Conservation (phyloP, 805 yeast genomes). For the Kazachstania psychrophila region DNA sequence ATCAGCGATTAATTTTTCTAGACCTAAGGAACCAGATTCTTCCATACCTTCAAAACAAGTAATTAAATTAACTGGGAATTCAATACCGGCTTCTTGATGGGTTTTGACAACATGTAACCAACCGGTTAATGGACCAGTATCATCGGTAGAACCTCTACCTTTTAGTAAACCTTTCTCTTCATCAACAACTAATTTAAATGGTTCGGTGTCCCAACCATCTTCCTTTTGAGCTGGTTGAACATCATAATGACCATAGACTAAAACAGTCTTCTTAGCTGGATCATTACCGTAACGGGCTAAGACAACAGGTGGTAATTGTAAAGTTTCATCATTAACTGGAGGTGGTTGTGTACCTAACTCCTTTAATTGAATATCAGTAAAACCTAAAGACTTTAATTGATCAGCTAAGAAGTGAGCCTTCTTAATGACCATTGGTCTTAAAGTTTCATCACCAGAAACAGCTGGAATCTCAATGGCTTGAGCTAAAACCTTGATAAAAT, state of each 20-base stretch:
- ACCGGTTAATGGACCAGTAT: slow-evolving; percentile 95
- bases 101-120: slow-evolving; percentile 94
- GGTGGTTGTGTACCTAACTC: slow-evolving; percentile 87
- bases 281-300: slow-evolving; percentile 79
- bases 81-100: slow-evolving; percentile 72
- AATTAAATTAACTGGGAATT: slow-evolving; percentile 85
- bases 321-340: slow-evolving; percentile 58
- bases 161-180: slow-evolving; percentile 61
- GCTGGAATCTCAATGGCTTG: slow-evolving; percentile 92
- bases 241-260: slow-evolving; percentile 95
- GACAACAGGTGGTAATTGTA: slow-evolving; percentile 90
- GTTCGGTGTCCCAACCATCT: slow-evolving; percentile 95
- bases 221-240: slow-evolving; percentile 91
- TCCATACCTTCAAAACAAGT: slow-evolving; percentile 99
- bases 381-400: slow-evolving; percentile 67
- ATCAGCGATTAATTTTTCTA: slow-evolving; percentile 68
- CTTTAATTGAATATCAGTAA: slow-evolving; percentile 69
- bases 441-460: slow-evolving; percentile 81
- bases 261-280: slow-evolving; percentile 74
- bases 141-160: slow-evolving; percentile 96
- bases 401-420: slow-evolving; percentile 76
- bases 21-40: slow-evolving; percentile 90
- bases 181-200: slow-evolving; percentile 57
- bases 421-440: slow-evolving; percentile 81
- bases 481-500: slow-evolving; percentile 60